These are phyloP conservation scores for Suillus brevipes DNA, from an alignment of 768 basidiomycete species.

Conservation along the genomic window DNA sequence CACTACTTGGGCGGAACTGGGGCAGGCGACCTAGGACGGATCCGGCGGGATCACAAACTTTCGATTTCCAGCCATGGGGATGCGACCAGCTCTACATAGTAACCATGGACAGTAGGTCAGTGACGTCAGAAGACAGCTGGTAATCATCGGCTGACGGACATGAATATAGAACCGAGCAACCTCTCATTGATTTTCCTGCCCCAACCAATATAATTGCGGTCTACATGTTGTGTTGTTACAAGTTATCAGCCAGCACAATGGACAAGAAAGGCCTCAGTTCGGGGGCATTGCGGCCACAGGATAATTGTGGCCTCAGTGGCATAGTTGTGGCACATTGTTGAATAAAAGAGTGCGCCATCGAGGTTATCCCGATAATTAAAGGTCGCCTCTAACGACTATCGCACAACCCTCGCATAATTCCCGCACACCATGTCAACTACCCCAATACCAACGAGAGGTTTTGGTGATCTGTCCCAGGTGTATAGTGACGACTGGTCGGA, in stretches of 20 bases:
- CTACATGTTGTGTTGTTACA: neutral
- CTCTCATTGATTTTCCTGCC: neutral
- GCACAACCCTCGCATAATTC: neutral
- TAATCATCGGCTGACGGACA: neutral
- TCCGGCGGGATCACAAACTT: no score
- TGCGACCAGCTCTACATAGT: neutral
- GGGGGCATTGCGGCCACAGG: neutral
- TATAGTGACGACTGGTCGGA: conserved; percentile 23
- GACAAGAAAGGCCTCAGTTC: neutral
- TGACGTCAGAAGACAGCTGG: neutral
- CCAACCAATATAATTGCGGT: neutral
- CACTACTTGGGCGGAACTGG: neutral
- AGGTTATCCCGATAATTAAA: neutral
- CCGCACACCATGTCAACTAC: neutral
- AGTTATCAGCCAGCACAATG: neutral
- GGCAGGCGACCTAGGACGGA: neutral
- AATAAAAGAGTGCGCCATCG: neutral
- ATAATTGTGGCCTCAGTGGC: neutral
- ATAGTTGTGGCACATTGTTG: neutral
- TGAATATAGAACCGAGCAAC: neutral
- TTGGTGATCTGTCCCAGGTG: neutral
- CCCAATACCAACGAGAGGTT: conserved; percentile 1
- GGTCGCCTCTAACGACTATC: neutral
- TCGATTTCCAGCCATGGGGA: neutral
- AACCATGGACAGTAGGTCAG: neutral